phyloP scores from a whole-genome alignment of 2,329 filamentous ascomycete genomes.

The Akanthomyces muscarius region DNA sequence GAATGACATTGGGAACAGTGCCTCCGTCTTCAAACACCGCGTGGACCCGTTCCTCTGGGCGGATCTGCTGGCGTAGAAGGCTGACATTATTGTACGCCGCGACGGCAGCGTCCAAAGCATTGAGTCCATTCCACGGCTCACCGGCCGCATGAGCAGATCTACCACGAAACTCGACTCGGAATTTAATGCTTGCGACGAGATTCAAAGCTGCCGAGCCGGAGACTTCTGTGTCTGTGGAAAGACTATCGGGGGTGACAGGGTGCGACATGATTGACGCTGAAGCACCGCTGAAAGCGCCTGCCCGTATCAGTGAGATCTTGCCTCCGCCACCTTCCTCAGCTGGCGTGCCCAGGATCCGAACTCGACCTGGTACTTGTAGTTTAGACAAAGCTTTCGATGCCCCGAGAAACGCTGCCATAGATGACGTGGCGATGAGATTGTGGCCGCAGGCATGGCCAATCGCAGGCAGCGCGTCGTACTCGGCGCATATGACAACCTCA shows the following conservation, averaged over 20 bases:
- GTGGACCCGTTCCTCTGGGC: slow-evolving; percentile 35
- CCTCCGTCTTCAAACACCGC: slow-evolving; percentile 35
- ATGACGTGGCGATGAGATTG: slow-evolving; percentile 41
- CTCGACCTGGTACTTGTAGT: slow-evolving; percentile 17
- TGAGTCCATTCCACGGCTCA: slow-evolving; percentile 35
- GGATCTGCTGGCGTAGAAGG: slow-evolving; percentile 36
- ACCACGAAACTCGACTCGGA: slow-evolving; percentile 32
- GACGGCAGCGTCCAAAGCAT: slow-evolving; percentile 36
- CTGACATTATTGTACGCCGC: slow-evolving; percentile 34
- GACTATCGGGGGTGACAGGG: background rate
- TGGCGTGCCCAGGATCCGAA: slow-evolving; percentile 36
- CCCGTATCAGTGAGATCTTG: slow-evolving; percentile 33
- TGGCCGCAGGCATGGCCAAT: slow-evolving; percentile 45
- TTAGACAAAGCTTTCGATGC: slow-evolving; percentile 31
- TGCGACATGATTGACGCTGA: slow-evolving; percentile 30
- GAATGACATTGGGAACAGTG: slow-evolving; percentile 36
- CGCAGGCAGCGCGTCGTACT: slow-evolving; percentile 46
- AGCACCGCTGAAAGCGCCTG: slow-evolving; percentile 29
- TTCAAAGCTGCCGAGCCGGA: slow-evolving; percentile 24
- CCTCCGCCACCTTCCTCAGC: slow-evolving; percentile 43
- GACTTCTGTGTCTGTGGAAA: background rate
- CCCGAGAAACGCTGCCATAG: slow-evolving; percentile 38
- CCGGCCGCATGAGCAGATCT: slow-evolving; percentile 33
- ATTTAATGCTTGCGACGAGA: slow-evolving; percentile 31
- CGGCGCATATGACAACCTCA: slow-evolving; percentile 40